Evolutionary conservation across 345 rosid genomes (phyloP).

Genomic region (Arabidopsis suecica): DNA sequence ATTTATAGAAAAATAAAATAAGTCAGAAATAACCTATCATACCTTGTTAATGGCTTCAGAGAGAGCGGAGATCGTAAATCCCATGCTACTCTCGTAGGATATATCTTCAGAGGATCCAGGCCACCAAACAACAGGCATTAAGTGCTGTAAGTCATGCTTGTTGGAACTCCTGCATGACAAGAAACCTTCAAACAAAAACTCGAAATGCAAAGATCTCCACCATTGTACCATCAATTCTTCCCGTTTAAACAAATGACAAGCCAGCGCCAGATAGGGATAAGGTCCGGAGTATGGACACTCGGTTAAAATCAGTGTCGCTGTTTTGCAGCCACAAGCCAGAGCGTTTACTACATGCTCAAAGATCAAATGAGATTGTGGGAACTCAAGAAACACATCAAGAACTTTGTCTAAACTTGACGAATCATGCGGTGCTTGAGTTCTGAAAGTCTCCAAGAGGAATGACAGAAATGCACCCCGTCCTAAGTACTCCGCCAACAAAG

Average conservation of each 20-base stretch:
- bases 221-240: conserved; percentile 81
- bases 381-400: conserved; percentile 67
- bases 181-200: conserved; percentile 82
- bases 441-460: conserved; percentile 76
- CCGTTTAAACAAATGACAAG: conserved; percentile 79
- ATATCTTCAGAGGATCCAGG: conserved; percentile 90
- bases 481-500: conserved; percentile 63
- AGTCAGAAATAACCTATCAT: conserved; percentile 18
- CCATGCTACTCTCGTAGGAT: conserved; percentile 80
- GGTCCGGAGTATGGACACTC: conserved; percentile 97
- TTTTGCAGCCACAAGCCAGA: conserved; percentile 83
- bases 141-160: conserved; percentile 80
- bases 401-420: conserved; percentile 71
- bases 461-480: conserved; percentile 80
- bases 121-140: conserved; percentile 99
- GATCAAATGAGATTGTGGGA: conserved; percentile 58
- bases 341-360: conserved; percentile 72
- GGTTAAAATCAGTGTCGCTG: conserved; percentile 61
- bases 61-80: conserved; percentile 72
- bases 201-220: conserved; percentile 84
- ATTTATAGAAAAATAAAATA: neutral
- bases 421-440: conserved; percentile 78
- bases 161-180: conserved; percentile 76
- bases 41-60: conserved; percentile 86
- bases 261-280: conserved; percentile 84